Base-by-base conservation (phyloP, 805 yeast species). In the Maudiozyma pseudohumilis region DNA sequence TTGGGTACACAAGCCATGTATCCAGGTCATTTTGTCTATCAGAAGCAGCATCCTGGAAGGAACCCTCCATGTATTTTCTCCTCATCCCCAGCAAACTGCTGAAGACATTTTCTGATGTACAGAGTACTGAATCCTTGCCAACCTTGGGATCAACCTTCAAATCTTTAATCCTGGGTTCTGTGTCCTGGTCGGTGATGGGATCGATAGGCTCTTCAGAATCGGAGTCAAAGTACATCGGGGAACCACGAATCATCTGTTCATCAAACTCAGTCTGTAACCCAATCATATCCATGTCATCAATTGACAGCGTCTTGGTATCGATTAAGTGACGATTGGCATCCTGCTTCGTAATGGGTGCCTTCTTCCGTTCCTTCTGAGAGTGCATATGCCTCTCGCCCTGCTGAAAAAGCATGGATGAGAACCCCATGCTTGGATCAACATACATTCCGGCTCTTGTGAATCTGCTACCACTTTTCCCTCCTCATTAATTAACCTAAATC, bases 1-100 rank as follows among this genome's bases (percentile, higher is more conserved):
- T 77, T 0, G 97, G 96, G 55, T 85, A 87, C 23, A 85, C 73
- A n/a, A 59, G 58, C 96, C 96, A 87, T 21, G 55, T 60, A 11
- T 61, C 63, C 5, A 64, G 55, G 27, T 58, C 60, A 59, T 87
- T 80, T 50, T 84, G 77, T 3, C 95, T 94, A 57, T 89, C 87
- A 38, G 74, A 75, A 29, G 55, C 46, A 28, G 75, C 77, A 43
- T 77, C 68, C 59, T 88, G 97, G 20, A 71, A 43, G 1, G 95
- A 83, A 2, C 71, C 43, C 3, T 51, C 48, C 51, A 78, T 70
- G 59, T 86, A 88, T 47, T 74, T 74, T 46, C 73, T 79, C 46
- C 96, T 71, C 37, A 79, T 49, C 9, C 69, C 70, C 35, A 80
- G 29, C 10, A 53, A 30, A 8, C 36, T 20, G 1, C 37, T 37